Percentiles rank a stretch among this genome's conserved stretches.
Evolutionary conservation across 108 stramenopile species (phyloP).

Genomic region (Fragilaria radians): DNA sequence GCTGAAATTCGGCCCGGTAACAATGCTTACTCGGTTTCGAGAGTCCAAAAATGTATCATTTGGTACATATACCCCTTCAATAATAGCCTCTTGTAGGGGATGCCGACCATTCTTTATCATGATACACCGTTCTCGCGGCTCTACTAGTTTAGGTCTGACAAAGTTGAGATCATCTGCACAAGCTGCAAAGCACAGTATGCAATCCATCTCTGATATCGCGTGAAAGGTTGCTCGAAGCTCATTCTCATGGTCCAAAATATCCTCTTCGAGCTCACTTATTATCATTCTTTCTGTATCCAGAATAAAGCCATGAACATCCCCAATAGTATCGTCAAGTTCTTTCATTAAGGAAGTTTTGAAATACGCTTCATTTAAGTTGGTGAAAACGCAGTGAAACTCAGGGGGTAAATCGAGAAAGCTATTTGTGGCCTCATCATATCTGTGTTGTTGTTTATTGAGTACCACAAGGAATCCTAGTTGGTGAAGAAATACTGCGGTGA

Average conservation of each 20-base stretch:
- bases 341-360: conserved; percentile 83
- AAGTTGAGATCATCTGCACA: conserved; percentile 83
- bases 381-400: conserved; percentile 73
- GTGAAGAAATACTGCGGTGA: conserved; percentile 86
- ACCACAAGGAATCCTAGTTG: conserved; percentile 82
- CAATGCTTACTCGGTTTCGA: conserved; percentile 56
- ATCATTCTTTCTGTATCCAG: conserved; percentile 84
- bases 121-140: conserved; percentile 22
- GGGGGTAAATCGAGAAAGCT: conserved; percentile 47
- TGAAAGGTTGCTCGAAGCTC: conserved; percentile 75
- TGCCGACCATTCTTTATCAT: conserved; percentile 90
- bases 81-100: conserved; percentile 92
- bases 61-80: conserved; percentile 82
- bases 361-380: conserved; percentile 67
- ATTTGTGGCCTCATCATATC: conserved; percentile 31
- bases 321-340: conserved; percentile 83
- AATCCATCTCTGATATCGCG: conserved; percentile 84
- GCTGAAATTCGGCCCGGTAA: conserved; percentile 92
- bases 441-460: conserved; percentile 48
- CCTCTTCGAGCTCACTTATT: conserved; percentile 88
- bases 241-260: conserved; percentile 74
- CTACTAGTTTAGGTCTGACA: conserved; percentile 64
- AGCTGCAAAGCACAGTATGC: conserved; percentile 76
- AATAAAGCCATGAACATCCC: conserved; percentile 87
- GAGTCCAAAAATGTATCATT: conserved; percentile 76